Evolutionary conservation across 2,329 filamentous ascomycete species (phyloP).

Genomic region (Emmonsiellopsis sp.): DNA sequence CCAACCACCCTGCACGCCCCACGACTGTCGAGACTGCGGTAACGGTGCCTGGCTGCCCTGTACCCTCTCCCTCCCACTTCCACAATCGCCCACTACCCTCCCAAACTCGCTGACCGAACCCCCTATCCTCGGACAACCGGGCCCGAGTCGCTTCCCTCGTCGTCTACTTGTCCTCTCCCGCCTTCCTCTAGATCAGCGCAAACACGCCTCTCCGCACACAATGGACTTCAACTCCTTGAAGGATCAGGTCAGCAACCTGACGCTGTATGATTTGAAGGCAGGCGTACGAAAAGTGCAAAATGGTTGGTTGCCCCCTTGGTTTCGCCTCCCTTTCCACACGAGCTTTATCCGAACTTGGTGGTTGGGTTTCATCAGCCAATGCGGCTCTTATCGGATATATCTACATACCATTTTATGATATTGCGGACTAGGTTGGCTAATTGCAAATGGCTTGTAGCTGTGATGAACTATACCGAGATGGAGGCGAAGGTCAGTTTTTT

Average conservation of each 20-base stretch:
- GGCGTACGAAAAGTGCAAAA: conserved; percentile 93
- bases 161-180: background rate
- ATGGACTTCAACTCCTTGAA: conserved; percentile 85
- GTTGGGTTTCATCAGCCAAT: background rate
- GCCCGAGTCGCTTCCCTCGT: background rate
- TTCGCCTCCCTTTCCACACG: background rate
- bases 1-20: background rate
- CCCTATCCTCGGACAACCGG: background rate
- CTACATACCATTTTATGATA: background rate
- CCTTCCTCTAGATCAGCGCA: background rate
- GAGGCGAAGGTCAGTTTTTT: conserved; percentile 50
- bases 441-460: conserved; percentile 46
- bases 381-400: background rate
- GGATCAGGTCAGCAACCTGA: conserved; percentile 82
- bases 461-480: conserved; percentile 98
- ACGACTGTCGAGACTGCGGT: too few relatives aligned
- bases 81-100: background rate
- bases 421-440: conserved; percentile 3
- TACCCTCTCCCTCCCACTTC: too few relatives aligned
- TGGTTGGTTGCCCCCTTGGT: conserved; percentile 49
- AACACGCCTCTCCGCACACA: conserved; percentile 15
- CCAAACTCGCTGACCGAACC: background rate
- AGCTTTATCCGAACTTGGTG: background rate
- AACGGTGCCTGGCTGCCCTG: too few relatives aligned
- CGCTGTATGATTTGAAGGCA: conserved; percentile 90